Conservation (phyloP, 2,329 filamentous ascomycete genomes). For the Colletotrichum chlorophyti region DNA sequence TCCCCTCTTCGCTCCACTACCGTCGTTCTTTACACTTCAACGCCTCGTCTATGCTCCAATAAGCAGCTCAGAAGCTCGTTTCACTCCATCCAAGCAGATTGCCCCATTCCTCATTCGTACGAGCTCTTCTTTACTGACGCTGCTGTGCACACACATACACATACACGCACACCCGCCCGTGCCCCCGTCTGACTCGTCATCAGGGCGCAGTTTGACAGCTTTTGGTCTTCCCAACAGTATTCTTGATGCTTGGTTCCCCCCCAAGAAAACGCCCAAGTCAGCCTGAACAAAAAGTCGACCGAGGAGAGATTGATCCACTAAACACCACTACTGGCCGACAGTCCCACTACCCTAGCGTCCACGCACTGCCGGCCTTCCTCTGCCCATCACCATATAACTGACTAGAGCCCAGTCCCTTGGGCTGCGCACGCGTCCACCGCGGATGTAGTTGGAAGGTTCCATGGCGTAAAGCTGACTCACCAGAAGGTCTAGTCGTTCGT, state of each 20-base stretch:
- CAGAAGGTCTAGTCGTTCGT: too few relatives aligned
- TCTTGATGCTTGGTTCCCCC: too few relatives aligned
- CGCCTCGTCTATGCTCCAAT: slow-evolving; percentile 1
- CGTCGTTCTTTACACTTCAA: background rate
- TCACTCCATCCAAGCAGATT: slow-evolving; percentile 12
- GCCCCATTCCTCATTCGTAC: slow-evolving; percentile 8
- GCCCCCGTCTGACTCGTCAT: slow-evolving; percentile 15
- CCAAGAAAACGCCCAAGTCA: slow-evolving; percentile 7
- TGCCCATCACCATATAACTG: slow-evolving; percentile 16
- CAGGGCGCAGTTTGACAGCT: slow-evolving; percentile 19
- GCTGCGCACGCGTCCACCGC: too few relatives aligned
- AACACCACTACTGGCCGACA: too few relatives aligned
- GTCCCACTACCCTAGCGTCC: slow-evolving; percentile 2
- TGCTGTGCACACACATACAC: too few relatives aligned
- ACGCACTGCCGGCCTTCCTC: background rate
- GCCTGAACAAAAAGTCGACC: too few relatives aligned
- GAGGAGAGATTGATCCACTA: too few relatives aligned
- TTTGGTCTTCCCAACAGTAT: background rate
- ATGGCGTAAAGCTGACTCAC: too few relatives aligned
- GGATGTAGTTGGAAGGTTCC: too few relatives aligned
- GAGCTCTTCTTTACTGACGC: slow-evolving; percentile 16
- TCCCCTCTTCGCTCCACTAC: background rate
- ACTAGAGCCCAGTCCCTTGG: slow-evolving; percentile 5
- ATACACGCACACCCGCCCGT: slow-evolving; percentile 16
- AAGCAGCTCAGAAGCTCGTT: background rate